Evolutionary conservation across 129 eudicot genomes (phyloP).

Genomic region (Cynara cardunculus): DNA sequence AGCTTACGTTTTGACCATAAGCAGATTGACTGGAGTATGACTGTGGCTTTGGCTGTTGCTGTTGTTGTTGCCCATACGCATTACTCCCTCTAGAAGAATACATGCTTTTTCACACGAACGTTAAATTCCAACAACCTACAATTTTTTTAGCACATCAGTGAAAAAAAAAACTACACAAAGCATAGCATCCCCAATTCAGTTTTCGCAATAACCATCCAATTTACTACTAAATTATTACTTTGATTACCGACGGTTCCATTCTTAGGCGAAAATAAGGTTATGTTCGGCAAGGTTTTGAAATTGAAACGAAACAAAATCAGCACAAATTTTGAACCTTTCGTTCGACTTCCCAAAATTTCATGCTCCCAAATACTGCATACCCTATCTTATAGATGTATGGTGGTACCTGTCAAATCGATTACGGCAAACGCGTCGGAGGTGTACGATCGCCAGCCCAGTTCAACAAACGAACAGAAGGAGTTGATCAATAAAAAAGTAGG

Average conservation of each 20-base stretch:
- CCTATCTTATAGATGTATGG: conserved; percentile 4
- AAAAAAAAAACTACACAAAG: neutral
- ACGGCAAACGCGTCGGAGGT: neutral
- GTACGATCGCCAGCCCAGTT: conserved; percentile 10
- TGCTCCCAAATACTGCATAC: neutral
- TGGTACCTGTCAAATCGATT: conserved; percentile 12
- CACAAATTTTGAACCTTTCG: neutral
- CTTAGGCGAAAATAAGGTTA: neutral
- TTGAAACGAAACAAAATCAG: conserved; percentile 1
- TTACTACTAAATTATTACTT: neutral
- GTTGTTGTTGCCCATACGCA: conserved; percentile 53
- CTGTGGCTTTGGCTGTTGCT: conserved; percentile 33
- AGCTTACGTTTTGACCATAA: conserved; percentile 56
- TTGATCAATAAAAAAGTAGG: neutral
- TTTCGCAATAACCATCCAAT: neutral
- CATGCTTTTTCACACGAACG: conserved; percentile 32
- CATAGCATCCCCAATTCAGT: neutral
- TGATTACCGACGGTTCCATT: neutral
- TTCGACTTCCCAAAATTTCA: conserved; percentile 1
- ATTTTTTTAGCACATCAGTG: neutral
- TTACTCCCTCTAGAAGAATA: conserved; percentile 71
- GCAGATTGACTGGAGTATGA: conserved; percentile 67
- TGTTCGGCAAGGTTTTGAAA: neutral
- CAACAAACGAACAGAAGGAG: neutral
- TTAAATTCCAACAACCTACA: conserved; percentile 9